Evolutionary conservation across 176 grass and related monocot species (phyloP).

Genomic region (Poa pratensis): DNA sequence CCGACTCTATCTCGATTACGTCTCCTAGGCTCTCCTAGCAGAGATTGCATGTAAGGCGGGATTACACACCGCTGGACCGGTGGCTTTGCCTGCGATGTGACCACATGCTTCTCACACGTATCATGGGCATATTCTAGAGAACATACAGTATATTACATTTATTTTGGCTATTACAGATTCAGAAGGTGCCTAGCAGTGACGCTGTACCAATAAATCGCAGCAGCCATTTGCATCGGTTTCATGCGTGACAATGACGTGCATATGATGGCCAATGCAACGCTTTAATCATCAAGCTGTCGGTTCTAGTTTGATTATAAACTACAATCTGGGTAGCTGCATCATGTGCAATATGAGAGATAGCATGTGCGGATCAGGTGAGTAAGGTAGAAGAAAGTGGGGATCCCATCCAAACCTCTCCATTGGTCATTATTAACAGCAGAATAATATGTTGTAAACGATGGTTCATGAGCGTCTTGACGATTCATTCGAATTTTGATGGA

Average conservation of each 20-base stretch:
- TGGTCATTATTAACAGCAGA: background rate
- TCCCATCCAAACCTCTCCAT: background rate
- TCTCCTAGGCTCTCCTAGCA: background rate
- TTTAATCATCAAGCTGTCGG: background rate
- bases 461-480: too few species aligned
- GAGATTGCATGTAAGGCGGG: background rate
- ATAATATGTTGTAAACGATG: too few species aligned
- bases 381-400: background rate
- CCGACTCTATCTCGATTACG: slow-evolving; percentile 11
- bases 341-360: background rate
- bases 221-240: background rate
- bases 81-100: slow-evolving; percentile 2
- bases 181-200: too few species aligned
- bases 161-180: too few species aligned
- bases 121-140: too few species aligned
- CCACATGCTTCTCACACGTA: background rate
- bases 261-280: background rate
- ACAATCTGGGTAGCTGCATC: background rate
- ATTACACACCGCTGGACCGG: background rate
- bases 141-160: too few species aligned
- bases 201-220: background rate
- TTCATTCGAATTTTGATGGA: too few species aligned
- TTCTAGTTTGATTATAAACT: background rate
- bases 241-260: too few species aligned
- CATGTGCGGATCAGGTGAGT: background rate